Base-by-base conservation (phyloP, 2,329 filamentous ascomycete genomes). In the Penicillium sp. region DNA sequence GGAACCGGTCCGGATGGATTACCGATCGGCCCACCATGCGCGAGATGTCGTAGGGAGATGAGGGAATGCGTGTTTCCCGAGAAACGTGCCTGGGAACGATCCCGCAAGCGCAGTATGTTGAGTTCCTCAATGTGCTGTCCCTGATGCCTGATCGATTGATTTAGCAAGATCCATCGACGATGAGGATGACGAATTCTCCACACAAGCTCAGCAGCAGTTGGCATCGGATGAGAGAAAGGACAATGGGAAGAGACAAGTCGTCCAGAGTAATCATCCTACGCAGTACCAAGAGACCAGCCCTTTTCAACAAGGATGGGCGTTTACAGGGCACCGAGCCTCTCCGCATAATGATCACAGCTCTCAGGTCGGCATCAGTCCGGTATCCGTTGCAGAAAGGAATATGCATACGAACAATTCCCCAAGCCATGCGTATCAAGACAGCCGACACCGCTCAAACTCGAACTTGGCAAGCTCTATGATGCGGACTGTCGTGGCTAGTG, bases 11-110 rank as follows among this genome's bases (percentile, higher is more conserved):
- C 71, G 47, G 70, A 70, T 50, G 73, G 75, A 24, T 61, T 63
- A 40, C 59, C 66, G 27, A 56, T 66, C 47, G 67, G 67, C 9
- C 68, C 68, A 38, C 68, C 75, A 28, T 79, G 77, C 58, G 71
- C 74, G 40, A 66, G 75, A 60, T 79, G 77, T 60, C 71, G 73
- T 49, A 69, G 77, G 43, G 76, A 78, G 56, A 74, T 77, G 68
- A 70, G 74, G 56, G 70, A 76, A 53, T 78, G 76, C 57, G 62
- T 77, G 3, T 78, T 78, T 50, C 69, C 67, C 29, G 69, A 72
- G 56, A 72, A 70, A 53, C 61, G 68, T 33, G 68, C 70, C 1
- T 72, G 70, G 70, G 69, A 70, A 43, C 66, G 70, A 47, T 65
- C 58, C 46, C 67, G 63, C 46, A 69, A 67, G 50, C 62, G 64